Conservation (phyloP, 129 eudicot species). For the Tagetes patula region DNA sequence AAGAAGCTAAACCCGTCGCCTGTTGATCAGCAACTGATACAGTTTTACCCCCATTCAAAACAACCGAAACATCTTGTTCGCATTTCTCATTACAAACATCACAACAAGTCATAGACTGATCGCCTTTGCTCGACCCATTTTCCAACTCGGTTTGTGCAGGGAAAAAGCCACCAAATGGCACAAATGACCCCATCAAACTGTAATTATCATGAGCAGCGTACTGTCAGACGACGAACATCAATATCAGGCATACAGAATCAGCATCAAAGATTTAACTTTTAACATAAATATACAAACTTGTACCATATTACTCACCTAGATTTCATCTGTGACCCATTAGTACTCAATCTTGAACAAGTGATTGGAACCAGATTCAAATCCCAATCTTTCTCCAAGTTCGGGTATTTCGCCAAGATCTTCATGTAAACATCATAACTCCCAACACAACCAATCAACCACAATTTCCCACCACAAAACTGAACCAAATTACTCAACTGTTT, state of each 20-base stretch:
- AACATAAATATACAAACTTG: neutral
- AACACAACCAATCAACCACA: constrained; percentile 65
- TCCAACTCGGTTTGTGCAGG: constrained; percentile 56
- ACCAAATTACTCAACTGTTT: constrained; percentile 47
- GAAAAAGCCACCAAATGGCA: constrained; percentile 96
- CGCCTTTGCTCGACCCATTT: constrained; percentile 27
- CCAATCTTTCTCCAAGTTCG: constrained; percentile 64
- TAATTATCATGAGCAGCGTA: constrained; percentile 50
- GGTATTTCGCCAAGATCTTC: constrained; percentile 49
- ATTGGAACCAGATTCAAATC: constrained; percentile 66
- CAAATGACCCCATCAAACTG: constrained; percentile 98
- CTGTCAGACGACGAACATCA: constrained; percentile 49
- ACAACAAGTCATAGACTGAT: constrained; percentile 48
- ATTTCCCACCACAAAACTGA: constrained; percentile 35
- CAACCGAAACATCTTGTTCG: constrained; percentile 60
- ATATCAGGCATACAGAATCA: constrained; percentile 1
- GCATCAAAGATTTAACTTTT: neutral
- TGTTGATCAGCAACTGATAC: constrained; percentile 49
- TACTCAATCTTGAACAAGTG: constrained; percentile 42
- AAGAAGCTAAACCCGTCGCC: constrained; percentile 49
- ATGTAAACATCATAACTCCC: constrained; percentile 51
- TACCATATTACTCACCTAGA: constrained; percentile 48
- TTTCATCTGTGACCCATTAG: constrained; percentile 40
- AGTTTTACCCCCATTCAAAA: constrained; percentile 47
- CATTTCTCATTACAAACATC: constrained; percentile 64